A percentile compares a stretch with the other conserved stretches of the same genome.
Evolutionary conservation across 306 rosid genomes (phyloP).

Genomic region (Vigna radiata): DNA sequence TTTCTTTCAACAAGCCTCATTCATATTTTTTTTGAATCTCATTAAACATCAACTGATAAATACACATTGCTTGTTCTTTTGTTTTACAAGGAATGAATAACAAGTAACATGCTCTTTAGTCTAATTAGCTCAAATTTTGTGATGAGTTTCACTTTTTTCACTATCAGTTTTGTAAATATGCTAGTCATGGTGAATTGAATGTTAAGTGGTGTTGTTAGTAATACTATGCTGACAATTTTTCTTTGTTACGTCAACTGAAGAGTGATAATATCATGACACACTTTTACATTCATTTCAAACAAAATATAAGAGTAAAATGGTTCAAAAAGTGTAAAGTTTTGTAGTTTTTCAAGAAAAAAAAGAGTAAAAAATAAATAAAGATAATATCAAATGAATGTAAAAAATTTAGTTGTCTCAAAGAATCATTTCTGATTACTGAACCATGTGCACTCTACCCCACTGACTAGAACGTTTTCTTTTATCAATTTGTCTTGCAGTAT

Average conservation of each 20-base stretch:
- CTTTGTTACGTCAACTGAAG: background rate
- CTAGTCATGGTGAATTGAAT: background rate
- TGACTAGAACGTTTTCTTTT: background rate
- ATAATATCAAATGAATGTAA: too few relatives aligned
- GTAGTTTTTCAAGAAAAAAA: too few relatives aligned
- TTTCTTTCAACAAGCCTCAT: background rate
- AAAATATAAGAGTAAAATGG: too few relatives aligned
- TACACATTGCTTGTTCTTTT: background rate
- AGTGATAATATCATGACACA: too few relatives aligned
- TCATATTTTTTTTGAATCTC: background rate
- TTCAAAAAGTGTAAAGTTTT: too few relatives aligned
- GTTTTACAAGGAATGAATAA: background rate
- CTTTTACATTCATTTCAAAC: too few relatives aligned
- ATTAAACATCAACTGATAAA: background rate
- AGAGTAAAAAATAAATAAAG: too few relatives aligned
- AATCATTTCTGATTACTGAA: too few relatives aligned
- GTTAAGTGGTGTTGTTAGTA: background rate
- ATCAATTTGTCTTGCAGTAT: background rate
- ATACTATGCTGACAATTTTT: background rate
- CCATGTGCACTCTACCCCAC: background rate
- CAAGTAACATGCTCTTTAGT: background rate
- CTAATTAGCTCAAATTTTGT: background rate
- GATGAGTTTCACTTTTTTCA: background rate
- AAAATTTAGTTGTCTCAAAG: too few relatives aligned
- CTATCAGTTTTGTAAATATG: too few relatives aligned